These are phyloP conservation scores for Scheffersomyces amazonensis DNA, from an alignment of 805 yeast species.

Conservation along the genomic window DNA sequence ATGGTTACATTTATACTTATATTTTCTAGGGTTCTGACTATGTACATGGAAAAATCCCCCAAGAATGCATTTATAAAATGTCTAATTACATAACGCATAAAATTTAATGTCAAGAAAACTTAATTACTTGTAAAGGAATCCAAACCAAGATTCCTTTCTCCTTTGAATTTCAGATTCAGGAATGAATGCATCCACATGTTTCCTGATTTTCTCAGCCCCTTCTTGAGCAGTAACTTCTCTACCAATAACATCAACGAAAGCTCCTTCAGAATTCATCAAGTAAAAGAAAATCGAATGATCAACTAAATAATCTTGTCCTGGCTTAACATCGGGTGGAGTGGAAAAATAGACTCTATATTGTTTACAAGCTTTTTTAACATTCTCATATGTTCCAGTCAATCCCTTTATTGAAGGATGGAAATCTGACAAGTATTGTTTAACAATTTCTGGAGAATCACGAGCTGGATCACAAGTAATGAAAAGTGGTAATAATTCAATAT, in stretches of 20 bases:
- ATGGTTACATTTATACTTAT: no score
- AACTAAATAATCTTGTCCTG: conserved; percentile 94
- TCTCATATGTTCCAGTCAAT: conserved; percentile 86
- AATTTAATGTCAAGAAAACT: no score
- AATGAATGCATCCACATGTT: conserved; percentile 70
- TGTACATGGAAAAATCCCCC: no score
- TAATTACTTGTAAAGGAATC: conserved; percentile 46
- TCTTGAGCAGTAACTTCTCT: conserved; percentile 79
- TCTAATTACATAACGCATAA: no score
- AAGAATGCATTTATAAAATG: no score
- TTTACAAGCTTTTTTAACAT: conserved; percentile 81
- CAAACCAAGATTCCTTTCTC: conserved; percentile 58
- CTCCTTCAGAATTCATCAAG: conserved; percentile 97
- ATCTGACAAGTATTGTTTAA: conserved; percentile 79
- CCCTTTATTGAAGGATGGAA: conserved; percentile 91
- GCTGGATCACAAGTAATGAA: conserved; percentile 98
- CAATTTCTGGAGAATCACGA: conserved; percentile 83
- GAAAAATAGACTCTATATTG: conserved; percentile 92
- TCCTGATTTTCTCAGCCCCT: conserved; percentile 73
- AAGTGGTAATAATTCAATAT: conserved; percentile 71
- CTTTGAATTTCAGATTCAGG: conserved; percentile 70
- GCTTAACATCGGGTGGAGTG: conserved; percentile 92
- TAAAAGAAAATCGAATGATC: conserved; percentile 98
- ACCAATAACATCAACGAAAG: conserved; percentile 91
- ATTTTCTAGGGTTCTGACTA: no score